Base-by-base conservation (phyloP, 495 filamentous ascomycete genomes). In the Bacidia gigantensis region DNA sequence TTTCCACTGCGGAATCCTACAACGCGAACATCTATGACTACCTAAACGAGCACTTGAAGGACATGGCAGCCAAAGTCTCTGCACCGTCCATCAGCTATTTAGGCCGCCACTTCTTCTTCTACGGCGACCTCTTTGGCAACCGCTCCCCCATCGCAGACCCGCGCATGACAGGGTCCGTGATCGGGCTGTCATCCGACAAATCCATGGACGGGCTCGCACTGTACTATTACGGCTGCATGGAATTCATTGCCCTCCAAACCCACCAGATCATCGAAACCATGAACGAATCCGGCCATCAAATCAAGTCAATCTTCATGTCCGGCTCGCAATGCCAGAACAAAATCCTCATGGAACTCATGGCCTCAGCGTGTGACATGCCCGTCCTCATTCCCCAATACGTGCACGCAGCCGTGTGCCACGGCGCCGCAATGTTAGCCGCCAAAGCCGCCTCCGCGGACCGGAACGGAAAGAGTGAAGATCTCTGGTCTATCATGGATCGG, bases 51-150 rank as follows among this genome's bases (percentile, higher is more conserved):
- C 88, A 95, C 58, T 79, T 98, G 14, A 78, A 79, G 51, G 80
- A 85, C 42, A 77, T 96, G 72, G 72, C 72, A 25, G 72, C 78
- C 50, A 78, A 79, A 50, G 70, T 68, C 40, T 67, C 76, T 1
- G 86, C 86, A 11, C 89, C 89, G 0, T 78, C 75, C 50, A 75
- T 96, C 29, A 80, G 82, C n/a, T 93, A 84, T 59, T 72, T 98
- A 0, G 87, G 76, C 14, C 84, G 92, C 5, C 90, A 97, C 65
- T 82, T 93, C 66, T 98, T 97, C 76, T 93, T 98, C 72, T 96
- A 97, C 62, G 92, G 92, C 50, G 92, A 98, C 61, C 78, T 95
- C n/a, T 96, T 92, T 75, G 92, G 92, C 39, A 98, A 98, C 66
- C 81, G 92, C 26, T 94, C 87, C 17, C 92, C 92, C 3, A 79